Evolutionary conservation across 2,329 filamentous ascomycete species (phyloP), one percentile per base, ranked within the genome.

Genomic region (Beauveria caledonica): DNA sequence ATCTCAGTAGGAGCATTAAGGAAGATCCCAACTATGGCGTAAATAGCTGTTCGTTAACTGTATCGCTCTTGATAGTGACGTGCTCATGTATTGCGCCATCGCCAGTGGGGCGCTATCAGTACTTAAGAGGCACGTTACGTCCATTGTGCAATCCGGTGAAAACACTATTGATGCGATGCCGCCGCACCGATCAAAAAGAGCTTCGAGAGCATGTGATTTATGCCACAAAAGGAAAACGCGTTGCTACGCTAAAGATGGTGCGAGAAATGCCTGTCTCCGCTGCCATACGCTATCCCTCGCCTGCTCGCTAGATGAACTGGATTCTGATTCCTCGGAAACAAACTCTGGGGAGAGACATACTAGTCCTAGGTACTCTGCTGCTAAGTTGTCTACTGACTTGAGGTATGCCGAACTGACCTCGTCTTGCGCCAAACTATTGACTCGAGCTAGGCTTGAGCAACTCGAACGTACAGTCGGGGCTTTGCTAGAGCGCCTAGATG

Each of bases 141-240:
- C 29, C 11, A 33, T 33, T 33, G 29, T 33, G 11, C 29, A 33
- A 33, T 13, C 11, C 29, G 11, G 11, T 5, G 5, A 13, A 33
- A 29, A 46, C 10, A 17, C n/a, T n/a, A 10, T 10, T 10, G 25
- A 33, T 51, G 29, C 19, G n/a, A 69, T 69, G 67, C 66, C 68
- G 23, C 64, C 67, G 9, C 19, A 64, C 17, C 52, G 66, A 25
- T 40, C 60, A 1, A 67, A 61, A 10, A 64, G 68, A 57, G 68
- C 68, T 10, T 68, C 68, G 1, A 67, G 66, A 50, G 68, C 68
- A 6, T 70, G 68, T 49, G 62, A 64, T 39, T 58, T 64, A 1
- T 70, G 68, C 19, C 68, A 65, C 42, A 66, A 63, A 25, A 58
- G 66, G 50, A 70, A 70, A 56, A 68, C 68, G 15, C 61, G 68